A percentile compares a stretch with the other conserved stretches of the same genome.
Evolutionary conservation across 1,139 yeast genomes (phyloP).

Genomic region (Pichia sp.): DNA sequence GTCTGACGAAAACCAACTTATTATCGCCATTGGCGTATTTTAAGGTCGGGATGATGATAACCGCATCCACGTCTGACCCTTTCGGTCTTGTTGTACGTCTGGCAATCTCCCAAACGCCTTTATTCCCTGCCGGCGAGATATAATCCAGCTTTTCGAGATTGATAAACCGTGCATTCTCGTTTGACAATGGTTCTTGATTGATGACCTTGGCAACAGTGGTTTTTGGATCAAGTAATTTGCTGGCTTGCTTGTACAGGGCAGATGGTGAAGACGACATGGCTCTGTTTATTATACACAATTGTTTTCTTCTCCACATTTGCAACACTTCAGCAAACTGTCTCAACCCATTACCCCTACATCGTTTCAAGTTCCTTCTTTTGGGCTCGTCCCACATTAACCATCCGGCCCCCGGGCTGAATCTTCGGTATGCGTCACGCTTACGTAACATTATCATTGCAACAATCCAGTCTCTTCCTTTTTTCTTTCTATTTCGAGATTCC

Average conservation of each 20-base stretch:
- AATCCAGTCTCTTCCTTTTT: too few relatives aligned
- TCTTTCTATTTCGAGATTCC: too few relatives aligned
- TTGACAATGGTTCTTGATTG: slow-evolving; percentile 32
- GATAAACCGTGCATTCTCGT: slow-evolving; percentile 55
- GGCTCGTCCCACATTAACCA: too few relatives aligned
- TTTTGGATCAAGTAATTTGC: slow-evolving; percentile 13
- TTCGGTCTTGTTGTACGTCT: slow-evolving; percentile 72
- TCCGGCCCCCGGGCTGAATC: too few relatives aligned
- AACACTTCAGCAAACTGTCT: background rate
- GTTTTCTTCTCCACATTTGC: background rate
- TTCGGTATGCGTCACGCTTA: too few relatives aligned
- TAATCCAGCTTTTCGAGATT: slow-evolving; percentile 61
- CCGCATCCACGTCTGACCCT: slow-evolving; percentile 74
- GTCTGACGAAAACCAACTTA: slow-evolving; percentile 74
- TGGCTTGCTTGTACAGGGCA: slow-evolving; percentile 10
- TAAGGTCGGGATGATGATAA: slow-evolving; percentile 75
- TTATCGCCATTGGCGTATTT: slow-evolving; percentile 33
- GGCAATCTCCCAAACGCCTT: slow-evolving; percentile 86
- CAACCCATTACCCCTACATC: background rate
- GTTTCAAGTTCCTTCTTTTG: too few relatives aligned
- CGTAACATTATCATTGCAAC: too few relatives aligned
- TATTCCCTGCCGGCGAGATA: slow-evolving; percentile 61
- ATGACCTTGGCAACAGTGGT: slow-evolving; percentile 35
- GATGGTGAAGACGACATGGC: slow-evolving; percentile 9
- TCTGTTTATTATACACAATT: background rate